phyloP scores from a whole-genome alignment of 768 basidiomycete genomes.

The Termitomyces sp. region DNA sequence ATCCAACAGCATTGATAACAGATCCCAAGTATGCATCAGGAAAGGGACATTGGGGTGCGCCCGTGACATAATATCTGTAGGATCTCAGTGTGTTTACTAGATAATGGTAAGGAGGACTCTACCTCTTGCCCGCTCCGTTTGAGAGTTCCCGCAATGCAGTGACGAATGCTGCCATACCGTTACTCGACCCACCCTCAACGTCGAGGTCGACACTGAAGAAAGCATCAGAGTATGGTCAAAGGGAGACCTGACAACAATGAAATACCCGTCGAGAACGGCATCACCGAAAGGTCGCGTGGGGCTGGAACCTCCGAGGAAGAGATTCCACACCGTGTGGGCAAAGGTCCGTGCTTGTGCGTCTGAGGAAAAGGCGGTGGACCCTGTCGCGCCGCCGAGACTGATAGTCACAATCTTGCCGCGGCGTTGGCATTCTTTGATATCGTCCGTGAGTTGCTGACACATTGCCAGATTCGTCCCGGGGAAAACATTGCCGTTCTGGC shows the following conservation, averaged over 20 bases:
- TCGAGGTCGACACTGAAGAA: slow-evolving; percentile 57
- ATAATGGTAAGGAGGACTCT: slow-evolving; percentile 11
- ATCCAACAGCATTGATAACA: slow-evolving; percentile 56
- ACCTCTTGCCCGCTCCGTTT: slow-evolving; percentile 50
- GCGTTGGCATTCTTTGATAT: slow-evolving; percentile 62
- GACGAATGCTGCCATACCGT: slow-evolving; percentile 50
- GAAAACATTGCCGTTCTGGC: slow-evolving; percentile 49
- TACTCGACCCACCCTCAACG: slow-evolving; percentile 59
- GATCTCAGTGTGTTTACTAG: background rate
- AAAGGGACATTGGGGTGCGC: slow-evolving; percentile 64
- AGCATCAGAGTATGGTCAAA: background rate
- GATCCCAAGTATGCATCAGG: slow-evolving; percentile 60
- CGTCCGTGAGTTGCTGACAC: slow-evolving; percentile 53
- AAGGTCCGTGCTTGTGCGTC: slow-evolving; percentile 55
- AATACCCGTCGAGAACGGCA: slow-evolving; percentile 70
- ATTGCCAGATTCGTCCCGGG: slow-evolving; percentile 58
- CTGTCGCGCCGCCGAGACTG: slow-evolving; percentile 60
- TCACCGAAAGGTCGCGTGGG: slow-evolving; percentile 65
- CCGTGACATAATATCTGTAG: slow-evolving; percentile 60
- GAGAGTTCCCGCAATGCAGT: slow-evolving; percentile 49
- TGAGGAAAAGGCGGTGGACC: slow-evolving; percentile 53
- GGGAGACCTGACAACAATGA: slow-evolving; percentile 3
- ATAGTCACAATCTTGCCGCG: slow-evolving; percentile 58
- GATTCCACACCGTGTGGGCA: slow-evolving; percentile 66
- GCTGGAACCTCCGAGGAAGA: slow-evolving; percentile 60